Evolutionary conservation across 139 green algal species (phyloP), one percentile per base, ranked within the genome.

Genomic region (Closterium sp.): DNA sequence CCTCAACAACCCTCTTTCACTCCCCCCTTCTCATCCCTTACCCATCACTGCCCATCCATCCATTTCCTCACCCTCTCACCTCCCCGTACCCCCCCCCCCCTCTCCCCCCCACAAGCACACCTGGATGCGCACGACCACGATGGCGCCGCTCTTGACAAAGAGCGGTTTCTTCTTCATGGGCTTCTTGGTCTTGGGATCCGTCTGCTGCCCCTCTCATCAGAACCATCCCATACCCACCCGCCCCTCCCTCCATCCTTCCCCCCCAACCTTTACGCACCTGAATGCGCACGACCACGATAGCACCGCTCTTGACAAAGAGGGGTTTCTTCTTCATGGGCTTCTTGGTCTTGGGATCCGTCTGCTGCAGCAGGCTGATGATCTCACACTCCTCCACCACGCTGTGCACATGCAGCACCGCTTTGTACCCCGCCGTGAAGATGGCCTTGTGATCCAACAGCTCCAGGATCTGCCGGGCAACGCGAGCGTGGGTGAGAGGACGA

Each of bases 361-460:
- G 79, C 42, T 73, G 42, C 27, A 96, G 73, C 87, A 99, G 94
- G 92, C 97, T 96, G 19, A 96, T 97, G 85, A 99, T 96, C 96
- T 99, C 98, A 92, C 97, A 98, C 96, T 99, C 98, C 96, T 99
- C 98, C 79, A 95, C 95, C 70, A 95, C 62, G 21, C 70, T 84
- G 79, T 96, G 95, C 11, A 96, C 87, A 92, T 96, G 94, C 88
- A 97, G 92, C 86, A 97, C 92, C 34, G 93, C 94, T 84, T 95
- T 96, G 94, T 97, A 97, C 31, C 98, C 93, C 19, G 97, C 97
- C 29, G 97, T 99, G 95, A 99, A 98, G 92, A 99, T 97, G 70
- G 97, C 95, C 84, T 95, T 99, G 96, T 99, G 98, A 92, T 99
- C 97, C 91, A 98, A 92, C 79, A 98, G 95, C 90, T 98, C 97